These are phyloP conservation scores for Oryza meyeriana DNA, from an alignment of 176 grass and related monocot genomes.

Conservation along the genomic window DNA sequence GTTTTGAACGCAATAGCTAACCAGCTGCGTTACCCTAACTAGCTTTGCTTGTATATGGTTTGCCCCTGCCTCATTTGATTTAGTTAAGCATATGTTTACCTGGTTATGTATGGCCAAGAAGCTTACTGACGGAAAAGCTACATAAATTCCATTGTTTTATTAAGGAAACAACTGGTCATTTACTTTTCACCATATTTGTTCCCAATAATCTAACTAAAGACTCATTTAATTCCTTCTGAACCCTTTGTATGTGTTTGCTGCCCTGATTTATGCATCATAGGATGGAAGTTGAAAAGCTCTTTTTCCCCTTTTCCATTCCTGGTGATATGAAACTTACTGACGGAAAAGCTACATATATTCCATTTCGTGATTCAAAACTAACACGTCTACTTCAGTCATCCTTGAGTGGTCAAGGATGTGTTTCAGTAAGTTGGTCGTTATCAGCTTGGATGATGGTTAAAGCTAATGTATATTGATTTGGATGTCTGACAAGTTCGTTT, in stretches of 20 bases:
- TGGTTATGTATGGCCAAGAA: neutral
- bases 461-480: conserved; percentile 5
- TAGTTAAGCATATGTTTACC: neutral
- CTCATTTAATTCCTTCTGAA: conserved; percentile 12
- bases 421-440: conserved; percentile 74
- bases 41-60: neutral
- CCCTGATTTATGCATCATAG: neutral
- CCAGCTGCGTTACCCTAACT: conserved; percentile 85
- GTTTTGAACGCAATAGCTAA: conserved; percentile 86
- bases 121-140: no score
- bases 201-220: conserved; percentile 23
- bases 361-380: conserved; percentile 97
- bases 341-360: conserved; percentile 90
- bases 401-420: conserved; percentile 95
- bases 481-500: conserved; percentile 19
- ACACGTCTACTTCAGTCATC: conserved; percentile 98
- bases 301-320: conserved; percentile 28
- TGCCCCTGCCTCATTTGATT: neutral
- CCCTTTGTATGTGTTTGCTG: conserved; percentile 20
- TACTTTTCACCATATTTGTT: neutral
- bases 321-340: conserved; percentile 99
- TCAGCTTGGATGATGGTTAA: neutral
- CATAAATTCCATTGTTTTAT: neutral
- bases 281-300: neutral
- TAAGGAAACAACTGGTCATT: neutral